A percentile compares a stretch with the other conserved stretches of the same genome.
phyloP scores from a whole-genome alignment of 108 stramenopile species.

The Skeletonema marinoi region DNA sequence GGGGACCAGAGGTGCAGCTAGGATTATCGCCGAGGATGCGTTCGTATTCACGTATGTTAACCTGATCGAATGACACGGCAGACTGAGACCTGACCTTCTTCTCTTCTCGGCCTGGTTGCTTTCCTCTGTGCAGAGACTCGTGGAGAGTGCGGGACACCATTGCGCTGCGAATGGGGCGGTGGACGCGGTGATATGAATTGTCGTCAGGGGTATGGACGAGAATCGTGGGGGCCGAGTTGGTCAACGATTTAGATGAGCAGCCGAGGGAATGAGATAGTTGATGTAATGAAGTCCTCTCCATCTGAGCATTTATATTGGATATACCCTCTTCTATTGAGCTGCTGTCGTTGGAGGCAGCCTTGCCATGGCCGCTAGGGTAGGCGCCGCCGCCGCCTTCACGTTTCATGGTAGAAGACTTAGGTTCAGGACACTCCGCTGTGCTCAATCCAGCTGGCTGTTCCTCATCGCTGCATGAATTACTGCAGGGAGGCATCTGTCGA shows the following conservation, averaged over 20 bases:
- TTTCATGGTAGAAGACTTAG: too few species aligned
- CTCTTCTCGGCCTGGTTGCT: neutral
- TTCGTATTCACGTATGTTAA: slow-evolving; percentile 79
- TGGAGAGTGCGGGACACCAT: slow-evolving; percentile 44
- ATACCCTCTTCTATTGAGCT: neutral
- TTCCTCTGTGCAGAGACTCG: slow-evolving; percentile 40
- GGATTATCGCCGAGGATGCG: slow-evolving; percentile 83
- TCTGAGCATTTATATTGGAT: too few species aligned
- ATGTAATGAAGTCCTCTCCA: neutral
- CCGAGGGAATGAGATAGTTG: neutral
- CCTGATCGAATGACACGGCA: slow-evolving; percentile 45
- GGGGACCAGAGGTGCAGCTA: slow-evolving; percentile 62
- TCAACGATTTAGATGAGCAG: neutral
- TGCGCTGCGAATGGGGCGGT: slow-evolving; percentile 24
- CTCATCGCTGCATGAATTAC: too few species aligned
- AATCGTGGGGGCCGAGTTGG: slow-evolving; percentile 39
- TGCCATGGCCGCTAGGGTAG: neutral
- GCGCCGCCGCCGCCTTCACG: neutral
- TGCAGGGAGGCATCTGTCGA: too few species aligned
- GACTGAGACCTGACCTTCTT: neutral
- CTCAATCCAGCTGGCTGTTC: slow-evolving; percentile 3
- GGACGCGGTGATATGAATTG: slow-evolving; percentile 6
- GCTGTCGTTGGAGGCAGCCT: neutral
- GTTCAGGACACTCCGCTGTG: neutral
- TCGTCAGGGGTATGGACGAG: slow-evolving; percentile 18